Evolutionary conservation across 2,329 filamentous ascomycete genomes (phyloP), one percentile per base, ranked within the genome.

Genomic region (Juglanconis oblonga): DNA sequence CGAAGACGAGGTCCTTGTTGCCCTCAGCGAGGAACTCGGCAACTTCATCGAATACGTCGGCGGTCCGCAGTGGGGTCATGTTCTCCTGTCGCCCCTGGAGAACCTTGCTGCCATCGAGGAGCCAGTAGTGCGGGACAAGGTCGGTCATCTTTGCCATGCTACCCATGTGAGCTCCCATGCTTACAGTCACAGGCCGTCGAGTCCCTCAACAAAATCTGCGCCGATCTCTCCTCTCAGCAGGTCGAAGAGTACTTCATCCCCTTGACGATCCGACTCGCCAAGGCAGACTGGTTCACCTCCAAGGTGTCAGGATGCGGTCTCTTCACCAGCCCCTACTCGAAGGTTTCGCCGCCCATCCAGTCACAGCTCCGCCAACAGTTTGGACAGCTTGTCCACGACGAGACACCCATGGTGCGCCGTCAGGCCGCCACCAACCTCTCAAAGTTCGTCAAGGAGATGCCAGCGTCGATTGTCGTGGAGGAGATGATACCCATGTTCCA

Each of bases 401-500:
- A 99, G 76, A 99, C 95, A 45, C 95, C 95, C 50, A 99, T 99
- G 95, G 95, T 99, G 66, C 89, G 95, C 77, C 90, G 95, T 80
- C 93, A 97, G 77, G 90, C 95, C 52, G 95, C 95, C 64, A 98
- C 92, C 76, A 95, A 98, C 78, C 83, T 99, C 69, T 90, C 94
- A 70, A 97, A 96, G 74, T 99, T 99, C 72, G 91, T 98, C 71
- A 97, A 96, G 81, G 92, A 95, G 77, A 97, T 98, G 92, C 87
- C 92, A 49, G 87, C 93, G 51, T 83, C 89, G 60, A 87, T 97
- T 69, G 92, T 98, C 68, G 92, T 99, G 70, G 92, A 97, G 59
- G 95, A 99, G 80, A 98, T 99, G 91, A 97, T 99, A 80, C 92
- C 94, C 72, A 85, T 98, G 67, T 99, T 99, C 80, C 93, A 98